Base-by-base conservation (phyloP, 257 asterid species). In the Echium plantagineum region DNA sequence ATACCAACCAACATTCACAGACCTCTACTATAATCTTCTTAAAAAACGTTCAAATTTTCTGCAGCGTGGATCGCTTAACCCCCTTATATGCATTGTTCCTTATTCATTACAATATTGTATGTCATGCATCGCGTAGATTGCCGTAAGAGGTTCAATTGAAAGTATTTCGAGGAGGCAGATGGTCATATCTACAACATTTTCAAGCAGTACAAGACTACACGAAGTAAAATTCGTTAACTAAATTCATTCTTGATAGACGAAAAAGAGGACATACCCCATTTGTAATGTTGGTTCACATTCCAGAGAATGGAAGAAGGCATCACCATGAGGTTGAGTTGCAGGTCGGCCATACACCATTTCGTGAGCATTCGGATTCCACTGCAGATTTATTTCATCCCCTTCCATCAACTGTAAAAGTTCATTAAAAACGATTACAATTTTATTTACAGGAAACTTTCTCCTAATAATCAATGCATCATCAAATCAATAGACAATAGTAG, bases 201-300 rank as follows among this genome's bases (percentile, higher is more conserved):
- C 5, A 28, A 28, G 32, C 32, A 28, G 5, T 28, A 28, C 46
- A 35, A 35, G 10, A 48, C 53, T 35, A 56, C 5, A 21, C 31
- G 9, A 2, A 19, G 7, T 35, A 35, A 9, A 7, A 7, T 35
- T n/a, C 5, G 15, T 12, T 7, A 4, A 20, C 15, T 7, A 5
- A 53, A 0, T 53, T 15, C 20, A 2, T 2, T n/a, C 12, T 35
- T 9, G 10, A 42, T 42, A 10, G 16, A 42, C 0, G 15, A 42
- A 46, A 15, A 57, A 12, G 7, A 51, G 21, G 4, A 42, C 73
- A 13, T 80, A 83, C 90, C 97, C 95, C 48, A 93, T 93, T 61
- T 93, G 99, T 63, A 93, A 85, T 63, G 96, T 90, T 60, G 97
- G 96, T 77, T 89, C 95, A 66, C 94, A 82, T 8, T 93, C 91